Conservation (phyloP, 176 grass and related monocot species). For the Dactylis glomerata region DNA sequence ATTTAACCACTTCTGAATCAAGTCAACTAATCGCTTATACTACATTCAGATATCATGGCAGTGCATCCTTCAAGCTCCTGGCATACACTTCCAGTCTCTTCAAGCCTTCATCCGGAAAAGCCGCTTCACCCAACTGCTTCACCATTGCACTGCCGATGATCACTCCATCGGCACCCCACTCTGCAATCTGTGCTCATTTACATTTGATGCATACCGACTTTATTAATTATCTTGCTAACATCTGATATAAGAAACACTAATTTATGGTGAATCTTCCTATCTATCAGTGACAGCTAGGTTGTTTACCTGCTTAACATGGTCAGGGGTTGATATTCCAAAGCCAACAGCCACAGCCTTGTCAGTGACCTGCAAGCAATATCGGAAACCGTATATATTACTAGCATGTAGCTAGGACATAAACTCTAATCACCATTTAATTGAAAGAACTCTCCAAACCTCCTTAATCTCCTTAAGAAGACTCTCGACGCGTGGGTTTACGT, state of each 20-base stretch:
- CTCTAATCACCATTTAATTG: background rate
- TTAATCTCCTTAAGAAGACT: slow-evolving; percentile 75
- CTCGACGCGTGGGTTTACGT: slow-evolving; percentile 57
- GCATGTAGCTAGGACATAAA: background rate
- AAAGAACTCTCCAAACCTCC: background rate
- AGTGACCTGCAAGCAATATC: slow-evolving; percentile 34
- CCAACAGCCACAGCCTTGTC: slow-evolving; percentile 81
- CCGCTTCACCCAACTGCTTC: slow-evolving; percentile 54
- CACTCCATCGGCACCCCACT: slow-evolving; percentile 88
- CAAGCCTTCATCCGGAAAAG: slow-evolving; percentile 59
- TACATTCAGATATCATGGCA: background rate
- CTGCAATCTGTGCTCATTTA: slow-evolving; percentile 38
- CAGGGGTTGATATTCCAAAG: slow-evolving; percentile 79
- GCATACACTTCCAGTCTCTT: background rate
- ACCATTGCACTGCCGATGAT: slow-evolving; percentile 87
- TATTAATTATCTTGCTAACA: background rate
- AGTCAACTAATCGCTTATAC: background rate
- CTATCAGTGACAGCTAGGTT: background rate
- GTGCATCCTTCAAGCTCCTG: background rate
- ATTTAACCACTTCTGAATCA: background rate
- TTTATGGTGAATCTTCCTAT: background rate
- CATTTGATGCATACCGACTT: background rate
- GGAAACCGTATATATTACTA: background rate
- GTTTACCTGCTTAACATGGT: slow-evolving; percentile 72
- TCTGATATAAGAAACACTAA: background rate